A percentile compares a stretch with the other conserved stretches of the same genome.
Evolutionary conservation across 139 green algal genomes (phyloP).

Genomic region (Picochlorum sp.): DNA sequence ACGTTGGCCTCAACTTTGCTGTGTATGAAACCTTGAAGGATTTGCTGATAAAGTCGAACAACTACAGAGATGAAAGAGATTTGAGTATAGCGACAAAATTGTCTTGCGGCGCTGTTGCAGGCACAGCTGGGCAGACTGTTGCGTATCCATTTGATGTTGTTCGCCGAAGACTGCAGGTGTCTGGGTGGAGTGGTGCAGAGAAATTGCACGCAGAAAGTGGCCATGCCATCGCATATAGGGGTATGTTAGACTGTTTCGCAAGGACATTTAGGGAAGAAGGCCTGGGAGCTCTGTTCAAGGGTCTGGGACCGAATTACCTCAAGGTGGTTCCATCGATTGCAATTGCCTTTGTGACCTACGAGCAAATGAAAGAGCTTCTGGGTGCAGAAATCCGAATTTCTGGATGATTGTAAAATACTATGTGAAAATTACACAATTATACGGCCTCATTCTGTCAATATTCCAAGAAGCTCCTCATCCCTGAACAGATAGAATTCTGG

Average conservation of each 20-base stretch:
- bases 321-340: conserved; percentile 98
- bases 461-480: conserved; percentile 37
- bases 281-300: conserved; percentile 53
- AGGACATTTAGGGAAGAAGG: conserved; percentile 88
- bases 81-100: conserved; percentile 72
- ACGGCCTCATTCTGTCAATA: conserved; percentile 20
- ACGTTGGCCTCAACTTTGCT: conserved; percentile 97
- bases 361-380: conserved; percentile 79
- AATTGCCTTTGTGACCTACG: conserved; percentile 96
- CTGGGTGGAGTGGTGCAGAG: conserved; percentile 65
- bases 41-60: conserved; percentile 58
- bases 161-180: conserved; percentile 86
- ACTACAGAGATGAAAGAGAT: conserved; percentile 63
- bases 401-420: conserved; percentile 34
- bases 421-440: conserved; percentile 1
- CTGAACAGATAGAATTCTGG: conserved; percentile 20
- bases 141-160: conserved; percentile 97
- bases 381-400: conserved; percentile 73
- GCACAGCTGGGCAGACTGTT: conserved; percentile 82
- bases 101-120: conserved; percentile 82
- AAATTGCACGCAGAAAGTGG: conserved; percentile 56
- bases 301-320: conserved; percentile 92
- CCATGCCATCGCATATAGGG: conserved; percentile 72
- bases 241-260: conserved; percentile 95
- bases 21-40: conserved; percentile 97